Evolutionary conservation across 768 basidiomycete species (phyloP), one percentile per base, ranked within the genome.

Genomic region (Pleurotus ostreatus): DNA sequence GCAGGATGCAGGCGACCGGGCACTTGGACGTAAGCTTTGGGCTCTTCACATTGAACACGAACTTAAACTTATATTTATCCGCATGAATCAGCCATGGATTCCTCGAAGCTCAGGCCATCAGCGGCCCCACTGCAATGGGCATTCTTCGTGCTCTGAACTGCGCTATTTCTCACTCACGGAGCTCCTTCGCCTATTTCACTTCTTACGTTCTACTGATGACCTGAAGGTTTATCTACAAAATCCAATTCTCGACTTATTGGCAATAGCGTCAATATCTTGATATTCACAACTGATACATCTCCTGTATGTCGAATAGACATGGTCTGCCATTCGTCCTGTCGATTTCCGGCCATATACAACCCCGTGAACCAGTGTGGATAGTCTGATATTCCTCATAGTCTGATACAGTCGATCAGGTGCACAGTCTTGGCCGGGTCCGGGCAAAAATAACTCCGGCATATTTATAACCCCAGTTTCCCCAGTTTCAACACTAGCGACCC

Each of bases 211-310:
- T 22, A 12, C 39, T 7, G 45, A n/a, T 93, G 89, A 88, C 89
- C 89, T 4, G 61, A 67, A 5, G 66, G 66, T 2, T 68, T 89
- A 8, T 83, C 86, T 2, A 77, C 64, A 1, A 91, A 88, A 68
- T 82, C 86, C 8, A 85, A 83, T 64, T 92, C 92, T 60, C 78
- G 82, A 46, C 71, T 91, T 25, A 85, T 92, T 55, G 90, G 91
- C 15, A 93, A 92, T 67, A 91, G 89, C 55, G 83, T 92, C 6
- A 92, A 92, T 67, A 87, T 92, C 5, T 73, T 74, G 56, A 89
- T 92, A 11, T 83, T 92, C 0, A 75, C 78, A 49, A 58, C 71
- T 91, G 51, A 77, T 92, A 41, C 67, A 74, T 43, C 86, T 84
- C 68, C 69, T 92, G 43, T 81, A 82, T 57, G 11, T 44, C 11